phyloP scores from a whole-genome alignment of 2,329 filamentous ascomycete species.

The Ascochyta rabiei region DNA sequence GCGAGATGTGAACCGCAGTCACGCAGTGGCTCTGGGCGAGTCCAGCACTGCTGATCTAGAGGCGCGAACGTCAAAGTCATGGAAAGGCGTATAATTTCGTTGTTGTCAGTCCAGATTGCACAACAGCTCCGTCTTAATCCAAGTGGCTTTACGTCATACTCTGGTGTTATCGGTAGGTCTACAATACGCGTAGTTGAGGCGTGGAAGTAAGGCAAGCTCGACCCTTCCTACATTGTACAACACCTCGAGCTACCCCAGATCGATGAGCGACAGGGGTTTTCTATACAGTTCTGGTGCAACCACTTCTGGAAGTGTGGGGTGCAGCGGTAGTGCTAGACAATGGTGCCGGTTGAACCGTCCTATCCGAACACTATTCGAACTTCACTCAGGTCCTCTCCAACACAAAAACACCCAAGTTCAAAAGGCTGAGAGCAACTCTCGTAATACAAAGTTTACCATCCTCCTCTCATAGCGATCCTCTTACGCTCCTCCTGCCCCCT shows the following conservation, averaged over 20 bases:
- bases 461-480: conserved; percentile 34
- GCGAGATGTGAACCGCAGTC: neutral
- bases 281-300: conserved; percentile 10
- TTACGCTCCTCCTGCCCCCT: conserved; percentile 39
- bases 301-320: conserved; percentile 16
- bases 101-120: too few relatives aligned
- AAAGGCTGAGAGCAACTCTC: neutral
- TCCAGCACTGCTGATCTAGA: neutral
- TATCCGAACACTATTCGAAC: conserved; percentile 16
- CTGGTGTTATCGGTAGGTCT: too few relatives aligned
- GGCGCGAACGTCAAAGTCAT: neutral
- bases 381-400: neutral
- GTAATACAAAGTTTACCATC: conserved; percentile 20
- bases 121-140: too few relatives aligned
- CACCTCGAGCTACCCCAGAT: conserved; percentile 7
- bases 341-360: conserved; percentile 13
- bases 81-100: too few relatives aligned
- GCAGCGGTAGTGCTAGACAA: conserved; percentile 9
- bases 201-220: neutral
- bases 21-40: neutral
- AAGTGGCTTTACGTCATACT: too few relatives aligned
- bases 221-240: neutral
- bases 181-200: neutral
- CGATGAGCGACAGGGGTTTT: conserved; percentile 8
- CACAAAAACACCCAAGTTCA: too few relatives aligned